These are phyloP conservation scores for Nicotiana undulata DNA, from an alignment of 257 asterid genomes.

Conservation along the genomic window DNA sequence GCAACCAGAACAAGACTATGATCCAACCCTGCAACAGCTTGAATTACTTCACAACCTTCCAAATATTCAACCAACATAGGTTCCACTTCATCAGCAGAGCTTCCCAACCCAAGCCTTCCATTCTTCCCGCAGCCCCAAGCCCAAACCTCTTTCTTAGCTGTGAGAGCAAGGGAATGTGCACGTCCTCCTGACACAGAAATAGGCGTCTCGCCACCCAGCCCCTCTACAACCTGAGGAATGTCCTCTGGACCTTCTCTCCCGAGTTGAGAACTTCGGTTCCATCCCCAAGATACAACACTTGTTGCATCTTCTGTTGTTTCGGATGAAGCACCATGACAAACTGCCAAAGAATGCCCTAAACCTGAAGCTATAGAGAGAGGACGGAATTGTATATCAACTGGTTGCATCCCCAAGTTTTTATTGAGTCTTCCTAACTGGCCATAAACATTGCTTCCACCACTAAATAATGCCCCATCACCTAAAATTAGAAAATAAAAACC, in stretches of 20 bases:
- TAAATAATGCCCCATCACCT: slow-evolving; percentile 73
- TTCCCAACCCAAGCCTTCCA: slow-evolving; percentile 80
- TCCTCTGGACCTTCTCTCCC: slow-evolving; percentile 62
- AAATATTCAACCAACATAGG: slow-evolving; percentile 56
- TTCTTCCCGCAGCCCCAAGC: slow-evolving; percentile 93
- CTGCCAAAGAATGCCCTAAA: slow-evolving; percentile 80
- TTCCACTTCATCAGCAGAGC: slow-evolving; percentile 70
- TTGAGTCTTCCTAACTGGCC: slow-evolving; percentile 72
- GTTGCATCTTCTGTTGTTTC: slow-evolving; percentile 18
- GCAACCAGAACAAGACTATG: slow-evolving; percentile 63
- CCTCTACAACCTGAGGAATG: slow-evolving; percentile 44
- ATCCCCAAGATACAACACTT: slow-evolving; percentile 77
- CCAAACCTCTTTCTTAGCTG: slow-evolving; percentile 56
- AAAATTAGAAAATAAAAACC: slow-evolving; percentile 13
- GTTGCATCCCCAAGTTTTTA: slow-evolving; percentile 56
- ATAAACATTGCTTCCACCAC: slow-evolving; percentile 85
- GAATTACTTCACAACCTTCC: slow-evolving; percentile 56
- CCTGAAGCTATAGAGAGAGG: slow-evolving; percentile 69
- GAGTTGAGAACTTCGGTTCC: slow-evolving; percentile 75
- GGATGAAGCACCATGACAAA: slow-evolving; percentile 34
- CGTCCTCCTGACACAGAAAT: slow-evolving; percentile 68
- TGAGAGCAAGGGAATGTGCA: slow-evolving; percentile 66
- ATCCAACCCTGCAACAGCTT: slow-evolving; percentile 84
- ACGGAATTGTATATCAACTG: slow-evolving; percentile 30
- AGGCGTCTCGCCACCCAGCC: slow-evolving; percentile 37